Base-by-base conservation (phyloP, 2,329 filamentous ascomycete species). In the Lomentospora prolificans region DNA sequence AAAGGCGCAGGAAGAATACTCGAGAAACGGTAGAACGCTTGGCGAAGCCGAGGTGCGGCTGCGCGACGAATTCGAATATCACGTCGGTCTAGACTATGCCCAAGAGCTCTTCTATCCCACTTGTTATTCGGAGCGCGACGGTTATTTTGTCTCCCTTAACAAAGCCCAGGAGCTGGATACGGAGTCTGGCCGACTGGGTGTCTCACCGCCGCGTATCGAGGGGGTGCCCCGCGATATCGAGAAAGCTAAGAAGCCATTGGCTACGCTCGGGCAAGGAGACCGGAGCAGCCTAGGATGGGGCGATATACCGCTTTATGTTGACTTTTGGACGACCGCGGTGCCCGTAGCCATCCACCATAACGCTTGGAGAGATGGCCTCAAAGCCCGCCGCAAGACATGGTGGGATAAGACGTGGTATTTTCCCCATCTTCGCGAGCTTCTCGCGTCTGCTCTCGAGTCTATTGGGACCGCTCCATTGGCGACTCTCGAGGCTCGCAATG, bases 21-120 rank as follows among this genome's bases (percentile, higher is more conserved):
- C n/a, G n/a, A 17, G n/a, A 17, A 8, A 39, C 33, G 33, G 33
- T 12, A 39, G 10, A 39, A 39, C 12, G 12, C 12, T 12, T 12
- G 36, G 8, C 36, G 4, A 19, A 17, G 36, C 36, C n/a, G 8
- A 41, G 36, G 19, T 17, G 36, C n/a, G 19, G 22, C 53, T 58
- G 0, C 53, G 56, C 14, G 25, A 59, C 27, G 58, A 64, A 7
- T 62, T 61, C 22, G 65, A 66, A 51, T 65, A 64, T 36, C 59
- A 61, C n/a, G 39, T 66, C 17, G 65, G 64, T 3, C 55, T 66
- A 28, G 65, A 66, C 44, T 66, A 67, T 27, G 30, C 58, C 7
- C 65, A 66, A 51, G 64, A 67, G 41, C 60, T 67, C 1, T 67
- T 65, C 55, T 62, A 62, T 9, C 64, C 65, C 4, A 67, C 64